Conservation (phyloP, 306 rosid genomes). For the Echinosophora koreensis region DNA sequence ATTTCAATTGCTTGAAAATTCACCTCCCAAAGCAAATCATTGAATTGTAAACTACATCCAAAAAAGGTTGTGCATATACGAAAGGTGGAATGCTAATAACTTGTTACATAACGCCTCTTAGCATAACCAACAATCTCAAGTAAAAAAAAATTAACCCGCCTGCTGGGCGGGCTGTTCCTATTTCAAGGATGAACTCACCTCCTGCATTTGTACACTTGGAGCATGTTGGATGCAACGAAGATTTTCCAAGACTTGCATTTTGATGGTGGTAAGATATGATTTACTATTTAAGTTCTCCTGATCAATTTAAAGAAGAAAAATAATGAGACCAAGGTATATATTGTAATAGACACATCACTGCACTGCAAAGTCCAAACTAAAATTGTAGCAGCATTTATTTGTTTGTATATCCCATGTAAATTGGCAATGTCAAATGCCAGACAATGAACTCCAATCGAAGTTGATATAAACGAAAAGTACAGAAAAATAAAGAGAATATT, state of each 20-base stretch:
- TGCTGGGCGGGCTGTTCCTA: background rate
- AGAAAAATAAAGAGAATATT: conserved; percentile 8
- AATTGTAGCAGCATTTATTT: conserved; percentile 12
- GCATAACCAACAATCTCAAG: conserved; percentile 13
- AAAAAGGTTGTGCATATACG: background rate
- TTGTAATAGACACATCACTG: conserved; percentile 23
- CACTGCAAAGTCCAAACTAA: conserved; percentile 16
- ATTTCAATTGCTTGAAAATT: conserved; percentile 7
- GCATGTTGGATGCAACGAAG: conserved; percentile 95
- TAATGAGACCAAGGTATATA: conserved; percentile 26
- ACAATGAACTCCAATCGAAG: conserved; percentile 28
- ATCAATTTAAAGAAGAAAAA: conserved; percentile 37
- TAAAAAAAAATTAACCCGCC: background rate
- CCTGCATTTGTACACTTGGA: conserved; percentile 97
- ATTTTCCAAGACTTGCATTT: conserved; percentile 93
- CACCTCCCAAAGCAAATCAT: conserved; percentile 23
- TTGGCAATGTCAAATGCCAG: conserved; percentile 28
- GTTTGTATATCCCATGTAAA: conserved; percentile 34
- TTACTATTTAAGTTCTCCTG: conserved; percentile 96
- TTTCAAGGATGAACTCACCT: conserved; percentile 65
- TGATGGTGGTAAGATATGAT: conserved; percentile 88
- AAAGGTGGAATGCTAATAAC: conserved; percentile 7
- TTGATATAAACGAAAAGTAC: conserved; percentile 14
- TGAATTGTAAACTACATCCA: background rate
- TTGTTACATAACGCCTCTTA: conserved; percentile 7